phyloP scores from a whole-genome alignment of 345 rosid species.

The Eucalyptus polybractea region DNA sequence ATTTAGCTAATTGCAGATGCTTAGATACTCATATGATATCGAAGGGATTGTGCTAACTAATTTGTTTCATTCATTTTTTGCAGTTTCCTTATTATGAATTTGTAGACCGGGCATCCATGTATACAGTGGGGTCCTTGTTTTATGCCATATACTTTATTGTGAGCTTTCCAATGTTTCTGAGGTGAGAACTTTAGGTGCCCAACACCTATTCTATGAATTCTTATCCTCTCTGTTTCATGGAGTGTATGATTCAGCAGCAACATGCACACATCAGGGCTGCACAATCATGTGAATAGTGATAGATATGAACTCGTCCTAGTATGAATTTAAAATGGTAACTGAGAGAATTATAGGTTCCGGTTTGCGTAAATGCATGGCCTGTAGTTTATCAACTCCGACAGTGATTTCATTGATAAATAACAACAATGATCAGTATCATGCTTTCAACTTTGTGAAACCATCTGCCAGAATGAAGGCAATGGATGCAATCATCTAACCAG shows the following conservation, averaged over 20 bases:
- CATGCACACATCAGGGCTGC: background rate
- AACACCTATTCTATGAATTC: background rate
- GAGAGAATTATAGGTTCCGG: background rate
- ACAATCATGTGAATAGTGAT: background rate
- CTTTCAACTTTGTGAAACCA: background rate
- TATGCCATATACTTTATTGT: slow-evolving; percentile 94
- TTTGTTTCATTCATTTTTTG: slow-evolving; percentile 1
- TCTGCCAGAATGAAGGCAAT: background rate
- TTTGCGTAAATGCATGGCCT: background rate
- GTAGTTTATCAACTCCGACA: background rate
- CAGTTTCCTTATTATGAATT: slow-evolving; percentile 97
- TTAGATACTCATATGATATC: background rate
- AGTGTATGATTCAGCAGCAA: background rate
- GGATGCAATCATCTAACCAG: background rate
- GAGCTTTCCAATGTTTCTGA: slow-evolving; percentile 97
- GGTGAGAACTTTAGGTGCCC: slow-evolving; percentile 31
- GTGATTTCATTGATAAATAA: background rate
- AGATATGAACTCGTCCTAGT: background rate
- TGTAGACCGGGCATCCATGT: slow-evolving; percentile 93
- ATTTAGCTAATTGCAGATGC: background rate
- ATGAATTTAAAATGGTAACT: background rate
- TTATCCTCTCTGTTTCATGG: background rate
- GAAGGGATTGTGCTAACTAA: background rate
- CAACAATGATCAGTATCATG: background rate
- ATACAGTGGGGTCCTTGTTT: slow-evolving; percentile 88